Base-by-base conservation (phyloP, 169 alveolate species). In the Pseudocohnilembus persalinus region DNA sequence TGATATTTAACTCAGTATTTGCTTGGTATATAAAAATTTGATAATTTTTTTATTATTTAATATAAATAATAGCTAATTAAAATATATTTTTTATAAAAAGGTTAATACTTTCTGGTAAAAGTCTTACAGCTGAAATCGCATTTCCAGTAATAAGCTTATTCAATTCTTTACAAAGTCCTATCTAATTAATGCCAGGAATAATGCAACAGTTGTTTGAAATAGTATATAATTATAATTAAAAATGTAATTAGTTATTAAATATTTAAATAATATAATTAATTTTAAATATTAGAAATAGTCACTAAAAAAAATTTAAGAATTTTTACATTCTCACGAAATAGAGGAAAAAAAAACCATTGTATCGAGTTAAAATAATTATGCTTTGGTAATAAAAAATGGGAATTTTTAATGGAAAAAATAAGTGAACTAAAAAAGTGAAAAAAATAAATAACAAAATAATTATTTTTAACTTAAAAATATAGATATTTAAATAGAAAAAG, bases 251-350 rank as follows among this genome's bases (percentile, higher is more conserved):
- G 4, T 11, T 11, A 49, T 11, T 49, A 11, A 11, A 49, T 11
- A 49, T 11, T 11, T 49, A 49, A 11, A 49, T 49, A 49, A 49
- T 49, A 49, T 11, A 11, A 49, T 49, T n/a, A n/a, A n/a, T n/a
- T n/a, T n/a, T n/a, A n/a, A n/a, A n/a, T n/a, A n/a, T n/a, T n/a
- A 49, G 68, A 79, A 84, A 33, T 83, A 85, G 29, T 83, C 89
- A 30, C 33, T 89, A 85, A 85, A 78, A 76, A 89, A 90, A 85
- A 89, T 89, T 77, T 89, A 89, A 85, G 76, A 81, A 31, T 89
- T 81, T 74, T 85, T 89, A 32, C 32, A 74, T 63, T 73, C 75
- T 28, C 77, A 88, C 16, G 90, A 89, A 73, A 85, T 89, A 0
- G 85, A 84, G 29, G 73, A 72, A 68, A 77, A 11, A 20, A 11